Conservation (phyloP, 345 rosid species). For the Lepidium didymum region DNA sequence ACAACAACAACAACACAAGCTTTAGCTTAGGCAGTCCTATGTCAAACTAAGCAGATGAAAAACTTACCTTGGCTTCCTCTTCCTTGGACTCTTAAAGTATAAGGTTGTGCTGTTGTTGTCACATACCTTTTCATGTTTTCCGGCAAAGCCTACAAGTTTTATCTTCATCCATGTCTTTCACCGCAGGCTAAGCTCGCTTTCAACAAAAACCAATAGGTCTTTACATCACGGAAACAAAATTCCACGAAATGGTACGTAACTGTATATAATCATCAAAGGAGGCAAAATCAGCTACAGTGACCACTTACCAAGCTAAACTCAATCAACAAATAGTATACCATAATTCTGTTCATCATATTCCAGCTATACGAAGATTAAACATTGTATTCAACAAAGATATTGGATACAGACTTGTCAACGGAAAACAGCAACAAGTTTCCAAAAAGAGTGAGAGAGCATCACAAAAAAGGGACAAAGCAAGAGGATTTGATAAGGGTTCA, state of each 20-base stretch:
- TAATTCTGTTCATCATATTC: neutral
- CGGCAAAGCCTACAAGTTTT: neutral
- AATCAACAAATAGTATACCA: slow-evolving; percentile 2
- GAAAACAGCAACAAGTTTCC: neutral
- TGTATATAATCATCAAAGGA: neutral
- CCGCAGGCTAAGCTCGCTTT: neutral
- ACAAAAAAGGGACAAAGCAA: neutral
- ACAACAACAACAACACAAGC: neutral
- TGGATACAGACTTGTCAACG: neutral
- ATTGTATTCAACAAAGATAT: neutral
- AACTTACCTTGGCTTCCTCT: neutral
- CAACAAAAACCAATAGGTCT: neutral
- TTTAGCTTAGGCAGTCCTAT: neutral
- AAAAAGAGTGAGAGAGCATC: neutral
- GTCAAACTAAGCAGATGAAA: neutral
- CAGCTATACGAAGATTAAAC: neutral
- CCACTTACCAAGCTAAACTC: neutral
- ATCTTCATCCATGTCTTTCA: neutral
- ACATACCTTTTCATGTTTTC: neutral
- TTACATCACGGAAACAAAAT: neutral
- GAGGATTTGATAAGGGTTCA: slow-evolving; percentile 25
- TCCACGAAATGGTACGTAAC: neutral
- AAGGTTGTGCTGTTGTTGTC: neutral
- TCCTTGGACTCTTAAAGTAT: neutral
- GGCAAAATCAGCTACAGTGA: neutral